Conservation (phyloP, 179 eudicot genomes). For the Heliamphora pulchella region DNA sequence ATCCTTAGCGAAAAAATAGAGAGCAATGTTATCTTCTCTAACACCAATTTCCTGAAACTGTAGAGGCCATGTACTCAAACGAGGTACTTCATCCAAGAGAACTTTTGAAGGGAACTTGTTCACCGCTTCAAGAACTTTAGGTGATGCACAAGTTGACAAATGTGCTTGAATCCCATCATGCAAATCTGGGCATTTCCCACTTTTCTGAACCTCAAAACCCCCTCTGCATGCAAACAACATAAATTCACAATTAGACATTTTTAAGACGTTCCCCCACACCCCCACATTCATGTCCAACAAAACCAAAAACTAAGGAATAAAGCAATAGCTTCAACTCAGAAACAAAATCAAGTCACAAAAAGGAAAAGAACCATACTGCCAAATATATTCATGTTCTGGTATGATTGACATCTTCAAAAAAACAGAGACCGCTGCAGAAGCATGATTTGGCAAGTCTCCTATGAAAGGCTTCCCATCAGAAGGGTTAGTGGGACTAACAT, state of each 20-base stretch:
- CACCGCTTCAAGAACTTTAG: constrained; percentile 60
- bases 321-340: constrained; percentile 1
- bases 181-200: constrained; percentile 42
- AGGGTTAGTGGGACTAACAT: constrained; percentile 15
- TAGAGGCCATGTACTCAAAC: constrained; percentile 63
- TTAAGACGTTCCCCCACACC: background rate
- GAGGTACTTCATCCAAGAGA: constrained; percentile 62
- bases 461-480: constrained; percentile 28
- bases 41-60: constrained; percentile 72
- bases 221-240: constrained; percentile 52
- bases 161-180: constrained; percentile 86
- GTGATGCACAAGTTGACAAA: constrained; percentile 69
- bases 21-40: constrained; percentile 66
- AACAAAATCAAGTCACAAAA: constrained; percentile 9
- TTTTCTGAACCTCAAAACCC: constrained; percentile 66
- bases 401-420: constrained; percentile 40
- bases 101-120: constrained; percentile 56
- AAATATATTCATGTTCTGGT: constrained; percentile 74
- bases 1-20: constrained; percentile 93
- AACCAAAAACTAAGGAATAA: constrained; percentile 1
- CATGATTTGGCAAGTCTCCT: constrained; percentile 13
- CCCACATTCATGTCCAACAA: background rate
- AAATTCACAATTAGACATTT: constrained; percentile 5
- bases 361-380: constrained; percentile 66
- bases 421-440: constrained; percentile 19